Base-by-base conservation (phyloP, 345 rosid species). In the Durio zibethinus region DNA sequence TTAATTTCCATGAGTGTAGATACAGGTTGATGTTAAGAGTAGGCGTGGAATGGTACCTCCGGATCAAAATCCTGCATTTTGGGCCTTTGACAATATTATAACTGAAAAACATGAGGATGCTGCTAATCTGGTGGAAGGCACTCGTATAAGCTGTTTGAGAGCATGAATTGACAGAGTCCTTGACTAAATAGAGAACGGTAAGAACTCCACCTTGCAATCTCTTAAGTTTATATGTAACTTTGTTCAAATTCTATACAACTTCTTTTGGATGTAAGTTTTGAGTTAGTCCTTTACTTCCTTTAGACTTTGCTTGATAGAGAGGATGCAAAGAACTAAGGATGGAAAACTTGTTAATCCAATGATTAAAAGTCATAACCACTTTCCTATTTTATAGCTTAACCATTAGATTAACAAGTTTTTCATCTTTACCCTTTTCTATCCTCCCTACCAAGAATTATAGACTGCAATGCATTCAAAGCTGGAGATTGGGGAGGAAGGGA, bases 1-100 rank as follows among this genome's bases (percentile, higher is more conserved):
- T 65, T 95, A 81, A 85, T 66, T 62, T 60, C 54, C 31, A 54
- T 62, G 29, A 60, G 72, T 31, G 25, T 50, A n/a, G 2, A n/a
- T 65, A 14, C 48, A 56, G 33, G 1, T 43, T 23, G 35, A 69
- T 27, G 57, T 54, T 60, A 61, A 64, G 40, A 5, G 52, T n/a
- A 42, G 40, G 53, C 57, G 14, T 35, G 40, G 48, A 43, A 66
- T 56, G 38, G 54, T 63, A 69, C 71, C 54, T 27, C 12, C 29
- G 43, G 42, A 40, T 79, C 16, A 60, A 14, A 48, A 36, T 35
- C 33, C 74, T 25, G 54, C 43, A 16, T 10, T 72, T 35, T 68
- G 79, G 61, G 47, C 59, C 38, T 57, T 21, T 53, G 71, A 23
- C 2, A 72, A 38, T 77, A 47, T 15, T n/a, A 25, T 68, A 54